Evolutionary conservation across 2,329 filamentous ascomycete species (phyloP).

Genomic region (Juglanconis oblonga): DNA sequence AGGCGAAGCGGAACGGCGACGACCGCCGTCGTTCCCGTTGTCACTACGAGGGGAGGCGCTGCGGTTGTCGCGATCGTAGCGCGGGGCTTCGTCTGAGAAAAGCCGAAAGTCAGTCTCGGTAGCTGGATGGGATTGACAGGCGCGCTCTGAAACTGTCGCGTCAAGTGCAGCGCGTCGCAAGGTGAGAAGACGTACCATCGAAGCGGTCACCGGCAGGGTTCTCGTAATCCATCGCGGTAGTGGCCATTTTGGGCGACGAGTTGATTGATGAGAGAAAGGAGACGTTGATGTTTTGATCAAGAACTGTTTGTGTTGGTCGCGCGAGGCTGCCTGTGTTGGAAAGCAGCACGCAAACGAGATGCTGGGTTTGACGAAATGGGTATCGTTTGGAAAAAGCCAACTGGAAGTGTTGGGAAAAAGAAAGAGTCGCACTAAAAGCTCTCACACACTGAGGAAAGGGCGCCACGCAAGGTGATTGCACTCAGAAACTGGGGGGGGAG

Average conservation of each 20-base stretch:
- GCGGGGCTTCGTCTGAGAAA: slow-evolving; percentile 56
- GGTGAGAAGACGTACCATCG: slow-evolving; percentile 49
- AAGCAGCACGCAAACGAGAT: background rate
- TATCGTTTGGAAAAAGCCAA: background rate
- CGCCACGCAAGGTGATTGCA: background rate
- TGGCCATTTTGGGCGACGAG: slow-evolving; percentile 47
- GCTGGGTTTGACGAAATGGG: background rate
- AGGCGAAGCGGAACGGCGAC: slow-evolving; percentile 62
- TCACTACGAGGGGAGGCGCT: slow-evolving; percentile 66
- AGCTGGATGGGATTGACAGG: background rate
- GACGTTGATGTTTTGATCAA: background rate
- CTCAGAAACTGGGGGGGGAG: background rate
- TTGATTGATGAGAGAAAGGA: slow-evolving; percentile 6
- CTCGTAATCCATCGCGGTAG: slow-evolving; percentile 69
- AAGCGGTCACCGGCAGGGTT: slow-evolving; percentile 65
- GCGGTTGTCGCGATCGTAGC: slow-evolving; percentile 65
- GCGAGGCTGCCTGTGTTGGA: background rate
- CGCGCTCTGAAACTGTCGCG: background rate
- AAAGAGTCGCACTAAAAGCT: background rate
- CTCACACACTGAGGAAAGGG: background rate
- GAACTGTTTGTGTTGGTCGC: background rate
- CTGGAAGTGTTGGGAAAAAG: background rate
- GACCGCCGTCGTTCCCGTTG: slow-evolving; percentile 52
- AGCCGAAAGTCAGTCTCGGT: slow-evolving; percentile 3
- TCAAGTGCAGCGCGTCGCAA: slow-evolving; percentile 6